phyloP scores from a whole-genome alignment of 805 yeast genomes.

The Saturnispora quitensis region DNA sequence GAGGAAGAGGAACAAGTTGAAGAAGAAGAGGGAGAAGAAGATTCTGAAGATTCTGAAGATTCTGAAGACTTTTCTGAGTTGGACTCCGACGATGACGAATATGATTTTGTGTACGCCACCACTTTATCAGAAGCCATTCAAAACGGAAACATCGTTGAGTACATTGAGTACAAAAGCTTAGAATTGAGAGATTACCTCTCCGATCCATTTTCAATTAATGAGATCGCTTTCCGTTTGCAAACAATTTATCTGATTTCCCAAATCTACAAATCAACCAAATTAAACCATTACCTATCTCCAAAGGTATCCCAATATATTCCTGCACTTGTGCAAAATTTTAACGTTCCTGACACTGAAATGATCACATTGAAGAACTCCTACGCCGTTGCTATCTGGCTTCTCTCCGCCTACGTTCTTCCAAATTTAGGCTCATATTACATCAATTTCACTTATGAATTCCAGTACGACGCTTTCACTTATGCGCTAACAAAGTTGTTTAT shows the following conservation, averaged over 20 bases:
- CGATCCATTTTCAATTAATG: slow-evolving; percentile 27
- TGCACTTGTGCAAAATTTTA: slow-evolving; percentile 11
- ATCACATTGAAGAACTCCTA: slow-evolving; percentile 27
- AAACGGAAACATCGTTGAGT: slow-evolving; percentile 12
- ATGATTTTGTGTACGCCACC: slow-evolving; percentile 9
- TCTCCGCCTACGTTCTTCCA: slow-evolving; percentile 34
- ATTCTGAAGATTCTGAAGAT: slow-evolving; percentile 4
- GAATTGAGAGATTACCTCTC: slow-evolving; percentile 26
- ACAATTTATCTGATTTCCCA: slow-evolving; percentile 13
- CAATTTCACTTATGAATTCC: slow-evolving; percentile 46
- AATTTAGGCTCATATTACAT: slow-evolving; percentile 38
- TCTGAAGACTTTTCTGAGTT: slow-evolving; percentile 48
- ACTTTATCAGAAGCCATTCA: slow-evolving; percentile 8
- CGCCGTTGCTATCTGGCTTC: slow-evolving; percentile 33
- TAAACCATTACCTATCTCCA: slow-evolving; percentile 21
- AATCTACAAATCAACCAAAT: slow-evolving; percentile 13
- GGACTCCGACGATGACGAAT: slow-evolving; percentile 12
- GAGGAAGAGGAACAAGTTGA: slow-evolving; percentile 60
- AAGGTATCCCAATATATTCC: slow-evolving; percentile 21
- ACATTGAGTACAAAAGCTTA: slow-evolving; percentile 19
- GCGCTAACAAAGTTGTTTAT: slow-evolving; percentile 37
- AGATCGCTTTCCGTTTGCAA: slow-evolving; percentile 20
- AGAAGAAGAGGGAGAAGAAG: slow-evolving; percentile 46
- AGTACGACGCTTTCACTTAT: slow-evolving; percentile 44
- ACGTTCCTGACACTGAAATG: slow-evolving; percentile 31